phyloP scores from a whole-genome alignment of 768 basidiomycete genomes.

The Amanita inopinata region DNA sequence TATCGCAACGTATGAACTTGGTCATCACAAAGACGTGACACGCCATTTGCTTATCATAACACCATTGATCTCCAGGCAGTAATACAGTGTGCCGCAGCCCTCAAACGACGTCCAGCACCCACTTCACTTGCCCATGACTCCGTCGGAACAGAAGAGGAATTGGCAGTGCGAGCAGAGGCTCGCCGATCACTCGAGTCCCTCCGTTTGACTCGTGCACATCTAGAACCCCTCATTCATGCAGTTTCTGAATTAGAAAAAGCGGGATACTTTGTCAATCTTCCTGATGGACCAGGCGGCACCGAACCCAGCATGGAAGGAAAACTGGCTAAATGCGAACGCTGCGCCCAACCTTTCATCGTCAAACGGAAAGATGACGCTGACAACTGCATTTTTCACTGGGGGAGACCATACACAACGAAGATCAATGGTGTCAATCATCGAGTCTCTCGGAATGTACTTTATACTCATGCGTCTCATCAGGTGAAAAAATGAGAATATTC shows the following conservation, averaged over 20 bases:
- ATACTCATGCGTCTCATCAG: slow-evolving; percentile 24
- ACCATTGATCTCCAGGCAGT: slow-evolving; percentile 31
- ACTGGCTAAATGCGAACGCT: slow-evolving; percentile 70
- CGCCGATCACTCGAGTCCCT: slow-evolving; percentile 44
- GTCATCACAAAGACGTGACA: background rate
- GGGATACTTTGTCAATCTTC: slow-evolving; percentile 66
- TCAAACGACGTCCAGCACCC: slow-evolving; percentile 46
- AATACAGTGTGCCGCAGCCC: slow-evolving; percentile 38
- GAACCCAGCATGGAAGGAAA: slow-evolving; percentile 54
- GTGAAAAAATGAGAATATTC: slow-evolving; percentile 59
- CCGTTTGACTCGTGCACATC: slow-evolving; percentile 37
- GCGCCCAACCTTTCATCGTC: slow-evolving; percentile 59
- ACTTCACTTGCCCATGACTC: slow-evolving; percentile 53
- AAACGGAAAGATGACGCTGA: slow-evolving; percentile 43
- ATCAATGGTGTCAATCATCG: slow-evolving; percentile 43
- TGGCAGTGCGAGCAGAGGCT: slow-evolving; percentile 44
- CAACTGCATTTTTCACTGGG: slow-evolving; percentile 81
- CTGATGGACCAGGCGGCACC: slow-evolving; percentile 54
- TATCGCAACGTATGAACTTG: slow-evolving; percentile 72
- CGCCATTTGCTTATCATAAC: slow-evolving; percentile 11
- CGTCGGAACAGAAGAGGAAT: slow-evolving; percentile 66
- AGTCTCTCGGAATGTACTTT: no score
- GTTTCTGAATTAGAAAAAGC: slow-evolving; percentile 47
- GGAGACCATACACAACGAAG: slow-evolving; percentile 49
- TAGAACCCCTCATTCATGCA: slow-evolving; percentile 54